A percentile compares a stretch with the other conserved stretches of the same genome.
phyloP scores from a whole-genome alignment of 1,139 yeast genomes.

The Suhomyces maxii region DNA sequence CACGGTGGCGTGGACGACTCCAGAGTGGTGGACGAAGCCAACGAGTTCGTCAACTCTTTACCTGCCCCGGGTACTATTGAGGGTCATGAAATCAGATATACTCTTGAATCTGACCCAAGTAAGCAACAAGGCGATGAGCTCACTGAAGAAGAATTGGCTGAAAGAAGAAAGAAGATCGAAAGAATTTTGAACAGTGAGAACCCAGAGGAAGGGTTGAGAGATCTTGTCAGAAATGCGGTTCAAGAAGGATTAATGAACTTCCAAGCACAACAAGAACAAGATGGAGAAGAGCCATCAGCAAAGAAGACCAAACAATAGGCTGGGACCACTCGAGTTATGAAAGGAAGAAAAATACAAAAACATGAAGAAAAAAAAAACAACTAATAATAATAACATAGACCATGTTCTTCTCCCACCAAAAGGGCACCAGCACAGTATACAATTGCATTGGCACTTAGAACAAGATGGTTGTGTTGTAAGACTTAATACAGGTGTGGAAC shows the following conservation, averaged over 20 bases:
- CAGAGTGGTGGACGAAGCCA: slow-evolving; percentile 11
- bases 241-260: slow-evolving; percentile 46
- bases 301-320: slow-evolving; percentile 26
- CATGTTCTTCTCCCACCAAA: no score
- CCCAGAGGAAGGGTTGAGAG: slow-evolving; percentile 74
- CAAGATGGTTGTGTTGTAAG: no score
- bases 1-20: slow-evolving; percentile 31
- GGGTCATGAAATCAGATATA: slow-evolving; percentile 60
- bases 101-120: slow-evolving; percentile 48
- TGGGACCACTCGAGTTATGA: no score
- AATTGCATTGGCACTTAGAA: no score
- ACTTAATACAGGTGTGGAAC: neutral
- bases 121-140: slow-evolving; percentile 24
- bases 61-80: slow-evolving; percentile 45
- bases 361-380: no score
- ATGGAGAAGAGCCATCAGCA: slow-evolving; percentile 15
- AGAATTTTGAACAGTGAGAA: slow-evolving; percentile 73
- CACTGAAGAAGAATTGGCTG: slow-evolving; percentile 41
- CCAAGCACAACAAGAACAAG: slow-evolving; percentile 15
- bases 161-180: slow-evolving; percentile 64
- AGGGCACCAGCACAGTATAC: no score
- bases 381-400: no score
- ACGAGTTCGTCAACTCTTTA: slow-evolving; percentile 24
- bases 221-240: slow-evolving; percentile 65
- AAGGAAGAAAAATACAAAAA: no score